Conservation (phyloP, 192 early-diverging fungal genomes). For the Podila minutissima region DNA sequence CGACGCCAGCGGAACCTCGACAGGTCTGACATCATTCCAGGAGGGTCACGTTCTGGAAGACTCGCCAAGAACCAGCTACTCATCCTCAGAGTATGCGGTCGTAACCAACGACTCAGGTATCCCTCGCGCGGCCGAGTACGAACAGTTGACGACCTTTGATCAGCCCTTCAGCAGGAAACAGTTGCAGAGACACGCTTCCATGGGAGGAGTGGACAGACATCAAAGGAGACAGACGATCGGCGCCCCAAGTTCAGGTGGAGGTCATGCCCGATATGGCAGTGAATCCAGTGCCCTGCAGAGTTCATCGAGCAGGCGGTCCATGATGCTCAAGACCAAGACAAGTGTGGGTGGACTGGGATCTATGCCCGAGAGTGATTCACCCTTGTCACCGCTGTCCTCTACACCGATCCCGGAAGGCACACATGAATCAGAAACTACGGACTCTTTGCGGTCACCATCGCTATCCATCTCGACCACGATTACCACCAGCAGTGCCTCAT, state of each 20-base stretch:
- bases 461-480: conserved; percentile 25
- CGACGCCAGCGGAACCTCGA: conserved; percentile 21
- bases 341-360: conserved; percentile 5
- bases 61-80: conserved; percentile 33
- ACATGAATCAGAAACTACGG: neutral
- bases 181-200: conserved; percentile 25
- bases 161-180: conserved; percentile 33
- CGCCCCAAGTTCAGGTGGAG: neutral
- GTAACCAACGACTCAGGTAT: conserved; percentile 7
- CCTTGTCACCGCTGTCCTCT: neutral
- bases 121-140: conserved; percentile 15
- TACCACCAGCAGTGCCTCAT: neutral
- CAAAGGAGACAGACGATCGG: conserved; percentile 44
- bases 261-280: conserved; percentile 36
- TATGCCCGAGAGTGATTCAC: conserved; percentile 16
- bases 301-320: conserved; percentile 7
- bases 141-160: conserved; percentile 41
- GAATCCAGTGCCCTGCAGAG: conserved; percentile 19
- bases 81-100: conserved; percentile 20
- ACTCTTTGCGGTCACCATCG: neutral
- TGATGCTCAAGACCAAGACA: conserved; percentile 11
- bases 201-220: conserved; percentile 23
- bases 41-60: conserved; percentile 35
- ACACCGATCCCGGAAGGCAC: neutral
- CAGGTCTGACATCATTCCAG: conserved; percentile 23